Evolutionary conservation across 371 early-diverging fungal species (phyloP).

Genomic region (Polyrhizophydium stewartii): DNA sequence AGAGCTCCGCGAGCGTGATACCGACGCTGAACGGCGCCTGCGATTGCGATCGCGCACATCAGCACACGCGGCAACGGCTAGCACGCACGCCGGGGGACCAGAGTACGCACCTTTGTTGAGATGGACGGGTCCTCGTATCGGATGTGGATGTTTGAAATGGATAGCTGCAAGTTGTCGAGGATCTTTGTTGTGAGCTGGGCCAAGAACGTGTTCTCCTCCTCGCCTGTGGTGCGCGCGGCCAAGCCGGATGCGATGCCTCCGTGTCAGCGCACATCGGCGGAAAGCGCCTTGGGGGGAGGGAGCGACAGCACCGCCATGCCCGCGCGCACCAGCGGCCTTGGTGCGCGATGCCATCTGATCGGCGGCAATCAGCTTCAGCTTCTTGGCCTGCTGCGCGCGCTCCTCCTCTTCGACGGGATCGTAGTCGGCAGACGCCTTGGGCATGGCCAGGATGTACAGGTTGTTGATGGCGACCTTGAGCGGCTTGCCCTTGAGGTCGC

Average conservation of each 20-base stretch:
- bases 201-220: slow-evolving; percentile 34
- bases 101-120: neutral
- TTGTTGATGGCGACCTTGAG: slow-evolving; percentile 84
- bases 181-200: slow-evolving; percentile 81
- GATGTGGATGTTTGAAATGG: slow-evolving; percentile 92
- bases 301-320: neutral
- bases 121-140: slow-evolving; percentile 80
- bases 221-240: neutral
- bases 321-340: slow-evolving; percentile 6
- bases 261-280: neutral
- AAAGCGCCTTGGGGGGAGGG: neutral
- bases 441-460: slow-evolving; percentile 82
- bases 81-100: neutral
- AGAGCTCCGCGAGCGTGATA: slow-evolving; percentile 83
- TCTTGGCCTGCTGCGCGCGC: slow-evolving; percentile 74
- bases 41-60: too few species aligned
- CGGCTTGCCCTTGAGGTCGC: slow-evolving; percentile 90
- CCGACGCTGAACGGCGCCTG: slow-evolving; percentile 84
- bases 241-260: too few species aligned
- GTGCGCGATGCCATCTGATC: slow-evolving; percentile 57
- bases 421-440: slow-evolving; percentile 70
- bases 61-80: neutral
- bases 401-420: slow-evolving; percentile 80
- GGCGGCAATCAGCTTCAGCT: slow-evolving; percentile 75
- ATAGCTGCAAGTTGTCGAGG: slow-evolving; percentile 92